Base-by-base conservation (phyloP, 2,329 filamentous ascomycete species). In the Raffaelea deltoideospora region DNA sequence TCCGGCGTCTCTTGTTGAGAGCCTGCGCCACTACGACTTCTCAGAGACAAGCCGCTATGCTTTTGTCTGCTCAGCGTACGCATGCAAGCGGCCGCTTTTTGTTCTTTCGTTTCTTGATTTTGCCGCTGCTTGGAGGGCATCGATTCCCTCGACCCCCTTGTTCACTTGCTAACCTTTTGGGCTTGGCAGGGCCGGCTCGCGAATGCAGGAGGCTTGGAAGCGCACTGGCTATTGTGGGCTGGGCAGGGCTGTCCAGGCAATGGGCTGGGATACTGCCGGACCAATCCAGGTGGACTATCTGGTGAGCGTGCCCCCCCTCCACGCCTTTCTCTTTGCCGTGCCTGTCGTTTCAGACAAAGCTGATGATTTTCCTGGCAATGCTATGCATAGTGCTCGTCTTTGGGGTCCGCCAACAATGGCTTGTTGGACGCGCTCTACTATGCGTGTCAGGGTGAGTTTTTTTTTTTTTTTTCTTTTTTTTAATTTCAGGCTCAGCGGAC, bases 41-140 rank as follows among this genome's bases (percentile, higher is more conserved):
- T 67, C 71, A 3, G 65, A 70, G 41, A 94, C 88, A 1, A 55
- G 58, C 10, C 60, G 71, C 23, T 67, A 92, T 44, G 80, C 73
- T 2, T 94, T 98, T 53, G 72, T 96, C 7, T 85, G 93, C 53
- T 79, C 80, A 8, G 82, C 92, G 79, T 85, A 58, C 56, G 76
- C 11, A 30, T 17, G 7, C 23, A 13, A 26, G 23, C 8, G n/a
- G n/a, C n/a, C n/a, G n/a, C n/a, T n/a, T n/a, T n/a, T n/a, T n/a
- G n/a, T n/a, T n/a, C n/a, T n/a, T n/a, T n/a, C n/a, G n/a, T n/a
- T n/a, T n/a, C n/a, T n/a, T n/a, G 8, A 26, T 26, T 26, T 26
- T 26, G 23, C 23, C 23, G 13, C 37, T 33, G 11, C 3, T 23
- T 13, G n/a, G n/a, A n/a, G n/a, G n/a, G n/a, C n/a, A n/a, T n/a